Percentiles rank a stretch among this genome's conserved stretches.
Evolutionary conservation across 179 eudicot species (phyloP).

Genomic region (Sideroxylon spinosum): DNA sequence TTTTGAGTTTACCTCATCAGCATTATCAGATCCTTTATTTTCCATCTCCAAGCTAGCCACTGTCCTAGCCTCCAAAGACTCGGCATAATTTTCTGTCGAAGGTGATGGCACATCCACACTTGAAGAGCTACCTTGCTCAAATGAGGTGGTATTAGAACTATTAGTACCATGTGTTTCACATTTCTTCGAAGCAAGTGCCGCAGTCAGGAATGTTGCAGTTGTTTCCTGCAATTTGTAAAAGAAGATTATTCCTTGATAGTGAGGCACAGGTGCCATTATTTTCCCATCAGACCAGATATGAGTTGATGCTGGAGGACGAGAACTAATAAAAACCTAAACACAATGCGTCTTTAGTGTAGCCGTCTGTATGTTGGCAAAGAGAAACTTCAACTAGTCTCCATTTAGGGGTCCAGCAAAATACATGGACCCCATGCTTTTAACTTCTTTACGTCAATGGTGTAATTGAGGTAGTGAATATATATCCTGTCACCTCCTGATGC

Average conservation of each 20-base stretch:
- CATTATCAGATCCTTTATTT: slow-evolving; percentile 15
- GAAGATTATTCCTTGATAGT: not conserved
- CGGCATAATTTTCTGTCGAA: slow-evolving; percentile 9
- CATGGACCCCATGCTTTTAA: not conserved
- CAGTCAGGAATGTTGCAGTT: slow-evolving; percentile 49
- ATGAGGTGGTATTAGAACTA: slow-evolving; percentile 22
- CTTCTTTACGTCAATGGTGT: not conserved
- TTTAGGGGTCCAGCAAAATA: not conserved
- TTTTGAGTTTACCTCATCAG: slow-evolving; percentile 19
- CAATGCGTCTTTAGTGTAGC: not conserved
- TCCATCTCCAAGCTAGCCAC: slow-evolving; percentile 15
- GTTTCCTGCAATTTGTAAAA: slow-evolving; percentile 37
- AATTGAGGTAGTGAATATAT: not conserved
- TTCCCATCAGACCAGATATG: not conserved
- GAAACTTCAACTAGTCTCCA: not conserved
- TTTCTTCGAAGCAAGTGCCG: slow-evolving; percentile 48
- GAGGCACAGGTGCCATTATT: not conserved
- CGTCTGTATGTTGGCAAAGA: not conserved
- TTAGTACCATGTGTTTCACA: slow-evolving; percentile 25
- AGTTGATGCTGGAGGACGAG: not conserved
- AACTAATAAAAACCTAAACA: not conserved
- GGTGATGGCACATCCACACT: slow-evolving; percentile 20
- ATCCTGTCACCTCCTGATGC: not conserved
- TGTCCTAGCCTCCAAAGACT: slow-evolving; percentile 12
- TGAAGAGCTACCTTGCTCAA: slow-evolving; percentile 38